Evolutionary conservation across 1,139 yeast species (phyloP), one percentile per base, ranked within the genome.

Genomic region (Sugiyamaella sp.): DNA sequence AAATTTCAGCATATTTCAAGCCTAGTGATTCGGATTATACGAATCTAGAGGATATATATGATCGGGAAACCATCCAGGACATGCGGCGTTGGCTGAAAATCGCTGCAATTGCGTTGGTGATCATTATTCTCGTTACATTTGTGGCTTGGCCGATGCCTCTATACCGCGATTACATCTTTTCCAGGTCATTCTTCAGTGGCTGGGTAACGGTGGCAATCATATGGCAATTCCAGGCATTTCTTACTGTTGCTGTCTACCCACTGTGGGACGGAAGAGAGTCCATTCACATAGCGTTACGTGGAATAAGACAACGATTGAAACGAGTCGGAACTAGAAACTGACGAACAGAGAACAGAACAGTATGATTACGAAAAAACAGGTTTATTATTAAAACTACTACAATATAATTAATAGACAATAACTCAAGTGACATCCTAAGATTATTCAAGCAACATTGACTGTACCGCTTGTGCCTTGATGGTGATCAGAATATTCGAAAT

Each of bases 211-310:
- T 73, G 35, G 68, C 71, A 3, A 61, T 74, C 33, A 65, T 74
- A 37, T 72, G 76, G 76, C 60, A 71, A 10, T 75, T 71, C 54
- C 51, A 60, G 43, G 66, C 74, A 1, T 57, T 69, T 6, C 74
- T 77, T 60, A 73, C 68, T 2, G 69, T 74, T 49, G 77, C 76
- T 1, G 21, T 74, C 5, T 72, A 62, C 51, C 78, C 78, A 4
- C 53, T 74, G n/a, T 67, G 62, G 53, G 73, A 71, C 51, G 77
- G 77, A 9, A 33, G 89, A 58, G 70, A 74, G 17, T 88, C 84
- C 1, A 79, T 89, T 47, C 77, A 67, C 63, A 76, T 80, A 27
- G 80, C 90, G 1, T 64, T 76, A 22, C 79, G 91, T 64, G 95
- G 95, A 46, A 77, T 87, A 8, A 41, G 19, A 16, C 22, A 24